phyloP scores from a whole-genome alignment of 1,139 yeast species.

The Yamadazyma sp. region DNA sequence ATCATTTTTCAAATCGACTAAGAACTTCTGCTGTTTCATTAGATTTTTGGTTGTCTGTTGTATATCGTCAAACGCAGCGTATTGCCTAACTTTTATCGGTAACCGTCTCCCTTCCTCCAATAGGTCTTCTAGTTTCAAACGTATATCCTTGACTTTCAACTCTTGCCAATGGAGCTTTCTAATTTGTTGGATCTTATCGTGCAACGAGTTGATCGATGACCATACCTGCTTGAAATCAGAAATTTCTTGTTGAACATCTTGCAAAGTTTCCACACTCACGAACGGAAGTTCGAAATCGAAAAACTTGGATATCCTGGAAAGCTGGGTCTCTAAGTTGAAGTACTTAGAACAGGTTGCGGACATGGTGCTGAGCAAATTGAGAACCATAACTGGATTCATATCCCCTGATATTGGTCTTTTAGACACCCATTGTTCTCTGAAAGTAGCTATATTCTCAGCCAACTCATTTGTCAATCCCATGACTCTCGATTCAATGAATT shows the following conservation, averaged over 20 bases:
- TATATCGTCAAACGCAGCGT: slow-evolving; percentile 65
- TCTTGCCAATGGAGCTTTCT: slow-evolving; percentile 51
- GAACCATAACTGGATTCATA: slow-evolving; percentile 50
- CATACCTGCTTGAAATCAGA: slow-evolving; percentile 63
- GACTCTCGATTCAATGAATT: slow-evolving; percentile 42
- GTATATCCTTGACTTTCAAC: slow-evolving; percentile 47
- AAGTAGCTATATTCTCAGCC: slow-evolving; percentile 26
- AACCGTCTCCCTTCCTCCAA: slow-evolving; percentile 48
- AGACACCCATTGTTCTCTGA: slow-evolving; percentile 34
- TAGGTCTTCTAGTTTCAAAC: slow-evolving; percentile 53
- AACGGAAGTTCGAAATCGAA: slow-evolving; percentile 22
- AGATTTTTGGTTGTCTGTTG: slow-evolving; percentile 46
- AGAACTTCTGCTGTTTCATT: slow-evolving; percentile 36
- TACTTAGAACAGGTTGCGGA: slow-evolving; percentile 26
- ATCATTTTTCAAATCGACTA: slow-evolving; percentile 56
- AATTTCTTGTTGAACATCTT: slow-evolving; percentile 48
- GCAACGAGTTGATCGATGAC: slow-evolving; percentile 58
- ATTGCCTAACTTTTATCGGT: slow-evolving; percentile 64
- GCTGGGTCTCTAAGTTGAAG: slow-evolving; percentile 26
- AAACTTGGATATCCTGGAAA: slow-evolving; percentile 34
- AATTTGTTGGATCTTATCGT: slow-evolving; percentile 51
- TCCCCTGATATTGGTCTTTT: slow-evolving; percentile 37
- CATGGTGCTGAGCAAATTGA: slow-evolving; percentile 44
- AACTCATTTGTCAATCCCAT: slow-evolving; percentile 42
- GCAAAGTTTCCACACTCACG: slow-evolving; percentile 24